Conservation (phyloP, 371 early-diverging fungal species). For the Thermomucor indicae-seudaticae region DNA sequence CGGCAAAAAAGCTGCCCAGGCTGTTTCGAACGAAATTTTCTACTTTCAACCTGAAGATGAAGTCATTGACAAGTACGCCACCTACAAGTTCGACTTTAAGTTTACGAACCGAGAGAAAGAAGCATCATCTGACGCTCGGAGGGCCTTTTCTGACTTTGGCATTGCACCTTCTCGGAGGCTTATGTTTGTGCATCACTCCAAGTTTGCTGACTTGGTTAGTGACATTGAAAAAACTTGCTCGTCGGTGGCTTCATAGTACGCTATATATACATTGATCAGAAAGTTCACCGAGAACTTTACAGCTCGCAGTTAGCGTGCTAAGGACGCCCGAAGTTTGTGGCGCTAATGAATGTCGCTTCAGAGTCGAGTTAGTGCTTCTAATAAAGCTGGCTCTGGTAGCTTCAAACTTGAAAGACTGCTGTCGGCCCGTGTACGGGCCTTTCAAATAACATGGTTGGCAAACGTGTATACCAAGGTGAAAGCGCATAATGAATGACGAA, state of each 20-base stretch:
- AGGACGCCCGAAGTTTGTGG: no score
- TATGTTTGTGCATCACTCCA: slow-evolving; percentile 63
- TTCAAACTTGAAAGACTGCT: no score
- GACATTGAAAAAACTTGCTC: slow-evolving; percentile 40
- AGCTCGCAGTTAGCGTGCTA: no score
- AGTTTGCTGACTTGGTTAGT: slow-evolving; percentile 54
- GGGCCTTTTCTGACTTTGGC: slow-evolving; percentile 83
- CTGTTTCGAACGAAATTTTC: slow-evolving; percentile 36
- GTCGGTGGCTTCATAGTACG: background rate
- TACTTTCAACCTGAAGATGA: slow-evolving; percentile 93
- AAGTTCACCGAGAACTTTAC: no score
- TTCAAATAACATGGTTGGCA: no score
- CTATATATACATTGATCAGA: background rate
- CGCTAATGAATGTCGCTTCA: no score
- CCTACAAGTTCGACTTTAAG: slow-evolving; percentile 61
- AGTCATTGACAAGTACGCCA: slow-evolving; percentile 56
- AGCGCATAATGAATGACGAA: no score
- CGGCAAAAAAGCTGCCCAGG: background rate
- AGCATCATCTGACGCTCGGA: slow-evolving; percentile 70
- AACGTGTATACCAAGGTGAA: no score
- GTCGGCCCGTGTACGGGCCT: no score
- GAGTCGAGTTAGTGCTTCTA: no score
- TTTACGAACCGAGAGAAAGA: slow-evolving; percentile 56
- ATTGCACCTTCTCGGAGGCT: slow-evolving; percentile 75
- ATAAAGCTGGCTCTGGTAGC: no score